phyloP scores from a whole-genome alignment of 805 yeast genomes.

The Candida hungchunana region DNA sequence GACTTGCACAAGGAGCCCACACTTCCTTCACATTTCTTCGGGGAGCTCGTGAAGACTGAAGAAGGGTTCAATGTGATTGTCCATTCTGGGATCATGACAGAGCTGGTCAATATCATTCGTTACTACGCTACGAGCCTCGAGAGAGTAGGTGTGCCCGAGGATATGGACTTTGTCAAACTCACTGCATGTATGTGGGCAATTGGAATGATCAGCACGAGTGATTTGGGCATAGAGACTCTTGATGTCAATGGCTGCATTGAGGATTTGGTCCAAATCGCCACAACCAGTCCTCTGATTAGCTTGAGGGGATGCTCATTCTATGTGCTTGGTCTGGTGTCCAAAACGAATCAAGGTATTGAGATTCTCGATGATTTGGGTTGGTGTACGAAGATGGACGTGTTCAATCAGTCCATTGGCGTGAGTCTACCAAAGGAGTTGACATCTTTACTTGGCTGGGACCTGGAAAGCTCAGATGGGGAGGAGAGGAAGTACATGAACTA shows the following conservation, averaged over 20 bases:
- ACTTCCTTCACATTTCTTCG: slow-evolving; percentile 69
- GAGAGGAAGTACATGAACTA: slow-evolving; percentile 13
- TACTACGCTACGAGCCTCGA: slow-evolving; percentile 27
- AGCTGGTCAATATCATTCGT: slow-evolving; percentile 33
- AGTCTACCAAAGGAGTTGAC: slow-evolving; percentile 35
- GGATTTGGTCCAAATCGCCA: slow-evolving; percentile 49
- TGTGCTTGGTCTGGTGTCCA: slow-evolving; percentile 68
- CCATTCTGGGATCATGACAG: slow-evolving; percentile 42
- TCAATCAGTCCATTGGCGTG: slow-evolving; percentile 40
- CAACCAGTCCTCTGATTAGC: slow-evolving; percentile 47
- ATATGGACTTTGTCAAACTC: slow-evolving; percentile 39
- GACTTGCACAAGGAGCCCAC: slow-evolving; percentile 10
- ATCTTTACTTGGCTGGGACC: slow-evolving; percentile 26
- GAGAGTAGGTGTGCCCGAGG: slow-evolving; percentile 17
- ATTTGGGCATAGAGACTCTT: slow-evolving; percentile 58
- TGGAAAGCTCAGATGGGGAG: slow-evolving; percentile 5
- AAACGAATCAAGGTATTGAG: slow-evolving; percentile 76
- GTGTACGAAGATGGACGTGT: slow-evolving; percentile 46
- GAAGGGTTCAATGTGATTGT: slow-evolving; percentile 69
- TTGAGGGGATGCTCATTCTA: slow-evolving; percentile 75
- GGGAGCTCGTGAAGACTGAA: slow-evolving; percentile 72
- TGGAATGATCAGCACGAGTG: slow-evolving; percentile 76
- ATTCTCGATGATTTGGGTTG: slow-evolving; percentile 79
- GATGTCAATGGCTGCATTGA: slow-evolving; percentile 50
- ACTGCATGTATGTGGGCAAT: slow-evolving; percentile 84